Evolutionary conservation across 164 flowering plant genomes (phyloP), one percentile per base, ranked within the genome.

Genomic region (Tetracentron sinense): DNA sequence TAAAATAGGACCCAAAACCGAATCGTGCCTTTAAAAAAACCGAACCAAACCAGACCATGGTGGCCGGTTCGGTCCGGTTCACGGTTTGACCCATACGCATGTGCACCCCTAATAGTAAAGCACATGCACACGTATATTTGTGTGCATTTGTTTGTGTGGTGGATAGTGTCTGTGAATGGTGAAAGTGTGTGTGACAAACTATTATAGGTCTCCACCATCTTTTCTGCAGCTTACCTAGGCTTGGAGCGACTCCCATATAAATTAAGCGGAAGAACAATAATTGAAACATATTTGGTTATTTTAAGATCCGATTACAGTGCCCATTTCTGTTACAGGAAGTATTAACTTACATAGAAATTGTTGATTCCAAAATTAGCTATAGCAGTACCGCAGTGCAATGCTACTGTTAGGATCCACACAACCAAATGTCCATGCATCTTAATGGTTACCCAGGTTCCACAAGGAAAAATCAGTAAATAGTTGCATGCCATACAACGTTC

Each of bases 351-450:
- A 35, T 49, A 28, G 23, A 38, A 54, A 58, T 0, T 44, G 31
- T 22, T 33, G 54, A 31, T 22, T 3, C 27, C 35, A 58, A 51
- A 6, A 68, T n/a, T 52, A 86, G 89, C 85, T 83, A 88, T 28
- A 88, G 78, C 51, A 88, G 74, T 31, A 84, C 72, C 67, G 95
- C 88, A 29, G 95, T 88, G n/a, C n/a, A n/a, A n/a, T n/a, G 28
- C 92, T 90, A 65, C 95, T 88, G 72, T 84, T 88, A 50, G 95
- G 95, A 83, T 88, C 95, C 44, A 77, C 92, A 6, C 92, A 92
- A 20, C 92, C 92, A 70, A 83, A 86, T 27, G 90, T 84, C 90
- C 92, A 86, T 20, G 96, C 92, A 76, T 88, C 92, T 28, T 88
- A 77, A 69, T 88, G 96, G 63, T 88, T 88, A n/a, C 92, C 92